Evolutionary conservation across 2,329 filamentous ascomycete species (phyloP).

Genomic region (Cadophora malorum): DNA sequence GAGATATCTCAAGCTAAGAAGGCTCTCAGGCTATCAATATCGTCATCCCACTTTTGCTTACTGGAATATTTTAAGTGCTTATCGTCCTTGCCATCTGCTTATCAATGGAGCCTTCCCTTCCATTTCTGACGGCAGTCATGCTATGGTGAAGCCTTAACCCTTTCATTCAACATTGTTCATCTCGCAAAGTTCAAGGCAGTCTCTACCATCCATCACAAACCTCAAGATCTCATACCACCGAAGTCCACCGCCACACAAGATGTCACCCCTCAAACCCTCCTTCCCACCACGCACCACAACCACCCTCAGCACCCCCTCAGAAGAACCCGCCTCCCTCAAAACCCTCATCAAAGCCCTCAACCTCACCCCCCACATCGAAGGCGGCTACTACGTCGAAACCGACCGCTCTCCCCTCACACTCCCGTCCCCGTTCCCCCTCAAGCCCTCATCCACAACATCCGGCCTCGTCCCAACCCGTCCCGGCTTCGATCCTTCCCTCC

Average conservation of each 20-base stretch:
- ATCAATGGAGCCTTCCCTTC: neutral
- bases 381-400: constrained; percentile 69
- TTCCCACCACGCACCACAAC: constrained; percentile 30
- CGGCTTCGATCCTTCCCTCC: constrained; percentile 50
- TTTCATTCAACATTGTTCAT: too few relatives aligned
- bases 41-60: constrained; percentile 6
- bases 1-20: neutral
- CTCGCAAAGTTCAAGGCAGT: neutral
- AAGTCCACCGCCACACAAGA: neutral
- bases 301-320: constrained; percentile 31
- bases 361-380: constrained; percentile 64
- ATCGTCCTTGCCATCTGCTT: constrained; percentile 1
- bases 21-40: neutral
- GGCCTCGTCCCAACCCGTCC: constrained; percentile 47
- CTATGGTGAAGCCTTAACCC: too few relatives aligned
- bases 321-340: constrained; percentile 46
- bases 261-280: constrained; percentile 38
- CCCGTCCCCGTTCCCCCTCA: constrained; percentile 59
- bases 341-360: constrained; percentile 52
- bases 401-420: constrained; percentile 59
- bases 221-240: neutral
- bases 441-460: constrained; percentile 48
- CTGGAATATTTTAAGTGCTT: constrained; percentile 1
- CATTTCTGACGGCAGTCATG: neutral
- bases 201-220: neutral